Conservation (phyloP, 2,329 filamentous ascomycete species). For the Endothia cerciana region DNA sequence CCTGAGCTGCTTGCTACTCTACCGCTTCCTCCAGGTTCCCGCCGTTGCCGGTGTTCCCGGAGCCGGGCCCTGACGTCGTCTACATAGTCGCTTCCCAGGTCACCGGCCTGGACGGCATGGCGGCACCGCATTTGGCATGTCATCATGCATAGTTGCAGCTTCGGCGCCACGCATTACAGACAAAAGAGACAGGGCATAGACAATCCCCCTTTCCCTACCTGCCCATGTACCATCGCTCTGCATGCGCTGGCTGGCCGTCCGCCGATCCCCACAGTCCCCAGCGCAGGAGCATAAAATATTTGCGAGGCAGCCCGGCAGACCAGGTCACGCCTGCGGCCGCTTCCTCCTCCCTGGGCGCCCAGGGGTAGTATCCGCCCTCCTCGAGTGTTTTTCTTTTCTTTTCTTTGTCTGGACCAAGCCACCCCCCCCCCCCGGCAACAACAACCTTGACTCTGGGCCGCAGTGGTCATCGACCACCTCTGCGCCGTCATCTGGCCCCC, state of each 20-base stretch:
- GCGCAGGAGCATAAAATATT: neutral
- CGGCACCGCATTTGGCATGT: too few relatives aligned
- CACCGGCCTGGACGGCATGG: too few relatives aligned
- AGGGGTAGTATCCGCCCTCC: slow-evolving; percentile 20
- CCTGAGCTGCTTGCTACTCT: neutral
- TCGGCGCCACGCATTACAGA: too few relatives aligned
- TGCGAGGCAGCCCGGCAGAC: slow-evolving; percentile 1
- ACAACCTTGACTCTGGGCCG: slow-evolving; percentile 6
- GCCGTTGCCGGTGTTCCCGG: neutral
- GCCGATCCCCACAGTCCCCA: neutral
- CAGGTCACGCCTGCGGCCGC: slow-evolving; percentile 27
- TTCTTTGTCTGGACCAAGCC: slow-evolving; percentile 17
- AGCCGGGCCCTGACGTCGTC: slow-evolving; percentile 1
- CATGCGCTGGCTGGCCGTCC: neutral
- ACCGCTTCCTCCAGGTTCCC: neutral
- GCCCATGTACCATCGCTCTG: too few relatives aligned
- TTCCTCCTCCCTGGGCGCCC: slow-evolving; percentile 9
- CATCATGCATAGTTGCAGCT: too few relatives aligned
- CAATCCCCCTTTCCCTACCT: too few relatives aligned
- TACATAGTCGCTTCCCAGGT: too few relatives aligned
- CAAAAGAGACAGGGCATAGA: too few relatives aligned
- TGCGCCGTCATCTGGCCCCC: slow-evolving; percentile 10
- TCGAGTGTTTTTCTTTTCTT: slow-evolving; percentile 2
- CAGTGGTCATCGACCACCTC: slow-evolving; percentile 17
- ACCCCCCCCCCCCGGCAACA: slow-evolving; percentile 16